Evolutionary conservation across 192 early-diverging fungal genomes (phyloP).

Genomic region (Backusella psychrophila): DNA sequence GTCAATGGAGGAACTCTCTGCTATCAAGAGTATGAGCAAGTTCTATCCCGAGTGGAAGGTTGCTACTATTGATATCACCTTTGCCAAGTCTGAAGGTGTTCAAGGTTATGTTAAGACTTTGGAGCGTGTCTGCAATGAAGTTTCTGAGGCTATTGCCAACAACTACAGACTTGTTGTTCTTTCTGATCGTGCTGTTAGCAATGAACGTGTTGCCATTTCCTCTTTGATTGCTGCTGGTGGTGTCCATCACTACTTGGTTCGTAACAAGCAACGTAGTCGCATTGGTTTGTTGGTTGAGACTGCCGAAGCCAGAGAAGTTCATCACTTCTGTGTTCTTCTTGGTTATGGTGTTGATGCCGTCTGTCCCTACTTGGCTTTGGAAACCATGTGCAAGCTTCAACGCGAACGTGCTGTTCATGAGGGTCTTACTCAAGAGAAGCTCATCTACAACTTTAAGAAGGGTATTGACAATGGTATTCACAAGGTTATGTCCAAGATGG

Average conservation of each 20-base stretch:
- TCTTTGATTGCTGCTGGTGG: slow-evolving; percentile 86
- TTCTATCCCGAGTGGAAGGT: slow-evolving; percentile 77
- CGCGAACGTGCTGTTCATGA: slow-evolving; percentile 73
- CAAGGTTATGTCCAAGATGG: slow-evolving; percentile 99
- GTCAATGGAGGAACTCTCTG: slow-evolving; percentile 77
- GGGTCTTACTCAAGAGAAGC: slow-evolving; percentile 61
- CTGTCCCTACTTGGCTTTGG: slow-evolving; percentile 91
- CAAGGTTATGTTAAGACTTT: slow-evolving; percentile 74
- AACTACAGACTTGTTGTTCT: slow-evolving; percentile 83
- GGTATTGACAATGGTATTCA: slow-evolving; percentile 92
- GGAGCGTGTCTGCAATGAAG: slow-evolving; percentile 87
- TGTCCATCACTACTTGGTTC: slow-evolving; percentile 92
- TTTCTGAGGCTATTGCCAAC: slow-evolving; percentile 74
- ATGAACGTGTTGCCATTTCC: slow-evolving; percentile 77
- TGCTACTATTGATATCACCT: slow-evolving; percentile 86
- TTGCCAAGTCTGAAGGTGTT: slow-evolving; percentile 68
- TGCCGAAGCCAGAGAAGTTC: slow-evolving; percentile 92
- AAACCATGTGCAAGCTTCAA: slow-evolving; percentile 86
- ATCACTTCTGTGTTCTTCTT: slow-evolving; percentile 93
- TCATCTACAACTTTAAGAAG: slow-evolving; percentile 82
- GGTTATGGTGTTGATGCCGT: slow-evolving; percentile 96
- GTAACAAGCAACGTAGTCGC: slow-evolving; percentile 81
- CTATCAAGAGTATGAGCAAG: slow-evolving; percentile 67
- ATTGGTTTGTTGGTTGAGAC: slow-evolving; percentile 90
- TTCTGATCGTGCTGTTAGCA: slow-evolving; percentile 65